Conservation (phyloP, 2,329 filamentous ascomycete species). For the Aureobasidium subglaciale region DNA sequence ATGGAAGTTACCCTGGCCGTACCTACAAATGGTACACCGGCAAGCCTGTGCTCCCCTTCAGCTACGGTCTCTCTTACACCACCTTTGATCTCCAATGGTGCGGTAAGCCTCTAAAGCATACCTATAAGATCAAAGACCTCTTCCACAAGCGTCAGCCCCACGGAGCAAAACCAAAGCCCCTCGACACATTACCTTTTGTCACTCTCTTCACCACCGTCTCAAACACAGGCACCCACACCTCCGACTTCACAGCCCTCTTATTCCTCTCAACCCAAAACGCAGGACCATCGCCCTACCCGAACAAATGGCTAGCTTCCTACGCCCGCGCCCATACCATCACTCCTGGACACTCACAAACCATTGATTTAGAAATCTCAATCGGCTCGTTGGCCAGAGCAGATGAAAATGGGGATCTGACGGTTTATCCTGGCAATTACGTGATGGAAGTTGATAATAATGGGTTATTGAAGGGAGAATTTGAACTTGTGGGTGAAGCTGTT, state of each 20-base stretch:
- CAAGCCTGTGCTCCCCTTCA: conserved; percentile 46
- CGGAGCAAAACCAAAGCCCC: conserved; percentile 18
- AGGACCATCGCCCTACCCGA: conserved; percentile 45
- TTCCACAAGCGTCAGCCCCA: conserved; percentile 25
- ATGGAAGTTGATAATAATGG: conserved; percentile 36
- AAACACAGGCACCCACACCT: conserved; percentile 42
- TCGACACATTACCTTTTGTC: conserved; percentile 32
- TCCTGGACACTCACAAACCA: conserved; percentile 23
- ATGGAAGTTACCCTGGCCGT: conserved; percentile 41
- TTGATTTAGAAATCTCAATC: conserved; percentile 38
- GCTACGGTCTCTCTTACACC: conserved; percentile 53
- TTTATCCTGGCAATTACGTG: conserved; percentile 49
- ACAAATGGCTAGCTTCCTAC: conserved; percentile 48
- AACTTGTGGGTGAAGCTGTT: background rate
- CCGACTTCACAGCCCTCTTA: conserved; percentile 47
- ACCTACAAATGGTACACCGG: conserved; percentile 54
- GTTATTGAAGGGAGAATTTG: background rate
- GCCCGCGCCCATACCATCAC: conserved; percentile 32
- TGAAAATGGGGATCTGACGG: conserved; percentile 42
- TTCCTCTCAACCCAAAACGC: conserved; percentile 44
- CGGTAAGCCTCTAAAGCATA: conserved; percentile 15
- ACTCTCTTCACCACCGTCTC: conserved; percentile 31
- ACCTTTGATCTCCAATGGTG: conserved; percentile 37
- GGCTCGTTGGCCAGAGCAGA: conserved; percentile 46
- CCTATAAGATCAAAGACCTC: conserved; percentile 31